Conservation (phyloP, 139 green algal species). For the Volvox africanus region DNA sequence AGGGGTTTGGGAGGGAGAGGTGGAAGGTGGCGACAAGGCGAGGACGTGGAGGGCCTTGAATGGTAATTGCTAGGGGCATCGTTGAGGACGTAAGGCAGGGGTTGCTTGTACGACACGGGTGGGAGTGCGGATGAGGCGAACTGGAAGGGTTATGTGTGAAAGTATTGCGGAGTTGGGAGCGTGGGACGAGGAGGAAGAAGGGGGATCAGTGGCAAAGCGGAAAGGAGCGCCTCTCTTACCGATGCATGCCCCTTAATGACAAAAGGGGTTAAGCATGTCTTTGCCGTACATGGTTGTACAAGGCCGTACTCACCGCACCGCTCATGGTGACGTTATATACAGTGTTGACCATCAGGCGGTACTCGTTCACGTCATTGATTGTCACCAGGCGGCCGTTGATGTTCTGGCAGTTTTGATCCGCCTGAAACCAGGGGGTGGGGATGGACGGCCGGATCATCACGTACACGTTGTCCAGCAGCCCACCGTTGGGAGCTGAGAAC, state of each 20-base stretch:
- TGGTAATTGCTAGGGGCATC: background rate
- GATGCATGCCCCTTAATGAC: too few species aligned
- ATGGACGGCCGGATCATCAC: background rate
- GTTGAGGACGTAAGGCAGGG: background rate
- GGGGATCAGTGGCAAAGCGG: too few species aligned
- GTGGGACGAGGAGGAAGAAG: too few species aligned
- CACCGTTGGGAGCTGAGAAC: background rate
- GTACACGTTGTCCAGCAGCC: background rate
- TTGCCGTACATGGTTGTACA: background rate
- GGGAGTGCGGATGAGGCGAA: too few species aligned
- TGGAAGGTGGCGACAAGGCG: background rate
- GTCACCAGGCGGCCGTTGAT: slow-evolving; percentile 76
- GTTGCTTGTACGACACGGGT: background rate
- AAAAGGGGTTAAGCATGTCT: too few species aligned
- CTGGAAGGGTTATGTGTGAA: too few species aligned
- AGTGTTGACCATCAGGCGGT: slow-evolving; percentile 53
- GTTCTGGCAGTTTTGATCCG: slow-evolving; percentile 68
- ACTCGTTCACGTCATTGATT: slow-evolving; percentile 31
- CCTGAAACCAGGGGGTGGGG: slow-evolving; percentile 38
- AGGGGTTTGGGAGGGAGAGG: background rate
- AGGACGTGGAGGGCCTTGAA: background rate
- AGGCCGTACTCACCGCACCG: slow-evolving; percentile 43
- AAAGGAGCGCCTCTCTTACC: too few species aligned
- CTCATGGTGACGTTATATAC: slow-evolving; percentile 58
- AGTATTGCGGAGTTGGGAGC: too few species aligned